Conservation (phyloP, 768 basidiomycete species). For the Hirschioporus abietinus region DNA sequence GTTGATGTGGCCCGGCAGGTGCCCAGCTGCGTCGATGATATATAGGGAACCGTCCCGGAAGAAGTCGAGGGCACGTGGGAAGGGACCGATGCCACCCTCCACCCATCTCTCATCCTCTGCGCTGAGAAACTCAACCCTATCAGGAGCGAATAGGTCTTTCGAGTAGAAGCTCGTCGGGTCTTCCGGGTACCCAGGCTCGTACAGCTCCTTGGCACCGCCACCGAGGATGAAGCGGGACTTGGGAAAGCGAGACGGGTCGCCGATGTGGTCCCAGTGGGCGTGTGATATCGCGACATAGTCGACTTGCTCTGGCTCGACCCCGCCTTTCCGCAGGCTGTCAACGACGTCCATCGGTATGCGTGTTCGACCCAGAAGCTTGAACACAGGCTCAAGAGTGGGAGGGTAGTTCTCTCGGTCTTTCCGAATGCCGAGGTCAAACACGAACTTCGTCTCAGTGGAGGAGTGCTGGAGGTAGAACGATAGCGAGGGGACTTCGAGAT, state of each 20-base stretch:
- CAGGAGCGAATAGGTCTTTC: constrained; percentile 2
- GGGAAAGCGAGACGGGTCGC: constrained; percentile 11
- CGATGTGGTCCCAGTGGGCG: constrained; percentile 15
- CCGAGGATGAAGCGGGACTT: constrained; percentile 14
- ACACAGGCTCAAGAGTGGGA: background rate
- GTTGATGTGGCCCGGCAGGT: constrained; percentile 16
- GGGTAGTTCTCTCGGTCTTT: constrained; percentile 9
- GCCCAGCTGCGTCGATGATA: constrained; percentile 18
- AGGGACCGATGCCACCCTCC: constrained; percentile 11
- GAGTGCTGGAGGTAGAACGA: constrained; percentile 16
- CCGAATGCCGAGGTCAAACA: constrained; percentile 17
- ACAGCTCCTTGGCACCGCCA: constrained; percentile 3
- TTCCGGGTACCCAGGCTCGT: constrained; percentile 9
- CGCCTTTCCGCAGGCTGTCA: constrained; percentile 12
- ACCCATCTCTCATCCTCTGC: background rate
- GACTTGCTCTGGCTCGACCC: constrained; percentile 10
- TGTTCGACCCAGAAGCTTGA: constrained; percentile 3
- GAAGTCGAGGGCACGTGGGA: constrained; percentile 14
- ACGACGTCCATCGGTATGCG: constrained; percentile 9
- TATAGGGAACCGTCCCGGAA: constrained; percentile 15
- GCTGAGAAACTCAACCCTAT: constrained; percentile 9
- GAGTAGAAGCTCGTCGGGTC: constrained; percentile 3
- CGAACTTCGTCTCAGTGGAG: constrained; percentile 4
- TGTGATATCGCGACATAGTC: constrained; percentile 10
- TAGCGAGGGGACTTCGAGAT: constrained; percentile 11